phyloP scores from a whole-genome alignment of 2,329 filamentous ascomycete genomes.

The Botrytis fragariae region DNA sequence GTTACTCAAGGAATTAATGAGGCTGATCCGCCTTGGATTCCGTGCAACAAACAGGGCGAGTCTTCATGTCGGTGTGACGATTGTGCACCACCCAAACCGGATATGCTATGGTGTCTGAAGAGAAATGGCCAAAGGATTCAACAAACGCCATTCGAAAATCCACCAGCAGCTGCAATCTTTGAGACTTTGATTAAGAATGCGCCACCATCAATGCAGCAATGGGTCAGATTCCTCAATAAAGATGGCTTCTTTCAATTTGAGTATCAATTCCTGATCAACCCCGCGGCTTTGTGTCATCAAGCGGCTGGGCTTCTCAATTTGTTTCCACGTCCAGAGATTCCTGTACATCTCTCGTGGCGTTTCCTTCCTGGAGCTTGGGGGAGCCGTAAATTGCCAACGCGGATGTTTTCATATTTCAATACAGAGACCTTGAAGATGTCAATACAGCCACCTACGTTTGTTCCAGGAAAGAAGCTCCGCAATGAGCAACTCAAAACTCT shows the following conservation, averaged over 20 bases:
- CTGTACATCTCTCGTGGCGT: conserved; percentile 45
- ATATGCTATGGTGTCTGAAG: conserved; percentile 4
- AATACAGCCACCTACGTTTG: conserved; percentile 39
- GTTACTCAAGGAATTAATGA: neutral
- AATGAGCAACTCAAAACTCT: conserved; percentile 55
- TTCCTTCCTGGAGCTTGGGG: conserved; percentile 47
- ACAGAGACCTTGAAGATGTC: conserved; percentile 12
- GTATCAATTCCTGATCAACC: conserved; percentile 44
- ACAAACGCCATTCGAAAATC: conserved; percentile 50
- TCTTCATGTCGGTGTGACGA: neutral
- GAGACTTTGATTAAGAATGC: conserved; percentile 51
- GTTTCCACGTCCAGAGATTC: neutral
- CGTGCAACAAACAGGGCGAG: neutral
- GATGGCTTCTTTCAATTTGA: conserved; percentile 37
- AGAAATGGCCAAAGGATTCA: conserved; percentile 22
- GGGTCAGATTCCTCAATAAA: conserved; percentile 36
- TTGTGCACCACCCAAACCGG: neutral
- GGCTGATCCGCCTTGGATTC: neutral
- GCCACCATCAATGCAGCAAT: conserved; percentile 43
- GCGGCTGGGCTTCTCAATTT: conserved; percentile 34
- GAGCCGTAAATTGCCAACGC: conserved; percentile 28
- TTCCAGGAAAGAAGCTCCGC: conserved; percentile 39
- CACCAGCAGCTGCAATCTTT: conserved; percentile 47
- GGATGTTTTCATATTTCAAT: conserved; percentile 11
- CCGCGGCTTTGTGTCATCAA: conserved; percentile 45